Conservation (phyloP, 1,284 basidiomycete species). For the Puccinia coronata region DNA sequence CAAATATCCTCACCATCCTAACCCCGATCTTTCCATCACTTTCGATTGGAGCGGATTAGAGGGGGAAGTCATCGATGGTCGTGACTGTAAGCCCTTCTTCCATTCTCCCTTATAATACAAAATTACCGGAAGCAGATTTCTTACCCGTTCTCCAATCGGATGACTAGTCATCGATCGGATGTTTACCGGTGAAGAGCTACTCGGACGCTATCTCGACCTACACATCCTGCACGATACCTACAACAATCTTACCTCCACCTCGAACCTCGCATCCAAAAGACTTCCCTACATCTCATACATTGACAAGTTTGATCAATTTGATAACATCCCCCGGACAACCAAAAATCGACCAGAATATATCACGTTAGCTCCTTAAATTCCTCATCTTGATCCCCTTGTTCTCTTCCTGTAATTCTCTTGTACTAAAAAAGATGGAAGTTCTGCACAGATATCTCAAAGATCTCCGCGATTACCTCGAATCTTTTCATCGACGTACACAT, state of each 20-base stretch:
- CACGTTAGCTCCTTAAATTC: conserved; percentile 14
- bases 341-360: conserved; percentile 34
- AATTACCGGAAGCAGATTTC: too few relatives aligned
- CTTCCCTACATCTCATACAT: conserved; percentile 45
- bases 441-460: conserved; percentile 50
- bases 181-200: conserved; percentile 93
- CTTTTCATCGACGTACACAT: conserved; percentile 81
- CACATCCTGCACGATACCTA: conserved; percentile 84
- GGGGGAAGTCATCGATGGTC: conserved; percentile 66
- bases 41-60: conserved; percentile 72
- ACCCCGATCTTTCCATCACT: conserved; percentile 60
- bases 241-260: conserved; percentile 72
- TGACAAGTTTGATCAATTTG: conserved; percentile 42
- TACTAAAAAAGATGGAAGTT: background rate
- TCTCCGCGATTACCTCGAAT: conserved; percentile 79
- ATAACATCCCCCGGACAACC: conserved; percentile 29
- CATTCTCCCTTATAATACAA: too few relatives aligned
- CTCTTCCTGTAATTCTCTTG: background rate
- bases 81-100: conserved; percentile 57
- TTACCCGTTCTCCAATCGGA: background rate
- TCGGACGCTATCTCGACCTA: conserved; percentile 91
- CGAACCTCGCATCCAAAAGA: conserved; percentile 45
- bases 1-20: conserved; percentile 87
- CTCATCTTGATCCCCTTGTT: background rate
- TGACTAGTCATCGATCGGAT: conserved; percentile 74